Conservation (phyloP, 352 stramenopile genomes). For the Phytophthora ramorum region DNA sequence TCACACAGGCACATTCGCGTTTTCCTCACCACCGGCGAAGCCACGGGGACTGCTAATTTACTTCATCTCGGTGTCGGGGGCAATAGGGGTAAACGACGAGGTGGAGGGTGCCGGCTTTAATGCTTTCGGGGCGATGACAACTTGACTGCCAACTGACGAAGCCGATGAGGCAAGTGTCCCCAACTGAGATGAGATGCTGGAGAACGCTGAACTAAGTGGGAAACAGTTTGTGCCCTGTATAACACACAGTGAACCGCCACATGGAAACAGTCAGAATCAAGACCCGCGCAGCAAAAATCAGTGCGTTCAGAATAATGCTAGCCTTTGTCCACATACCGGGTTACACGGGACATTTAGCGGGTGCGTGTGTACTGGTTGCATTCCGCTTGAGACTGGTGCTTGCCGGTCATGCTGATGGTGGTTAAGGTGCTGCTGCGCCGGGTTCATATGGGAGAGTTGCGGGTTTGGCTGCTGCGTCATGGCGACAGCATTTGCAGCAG, state of each 20-base stretch:
- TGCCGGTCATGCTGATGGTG: slow-evolving; percentile 21
- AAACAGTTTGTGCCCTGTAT: slow-evolving; percentile 50
- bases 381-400: slow-evolving; percentile 28
- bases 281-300: slow-evolving; percentile 14
- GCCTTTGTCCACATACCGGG: slow-evolving; percentile 33
- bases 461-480: slow-evolving; percentile 48
- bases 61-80: slow-evolving; percentile 38
- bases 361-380: slow-evolving; percentile 44
- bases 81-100: slow-evolving; percentile 29
- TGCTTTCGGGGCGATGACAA: slow-evolving; percentile 45
- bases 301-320: slow-evolving; percentile 24
- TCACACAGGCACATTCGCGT: slow-evolving; percentile 18
- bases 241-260: slow-evolving; percentile 8
- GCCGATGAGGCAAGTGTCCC: slow-evolving; percentile 22
- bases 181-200: slow-evolving; percentile 36
- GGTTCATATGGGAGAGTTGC: slow-evolving; percentile 38
- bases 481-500: slow-evolving; percentile 47
- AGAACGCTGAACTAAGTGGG: slow-evolving; percentile 53
- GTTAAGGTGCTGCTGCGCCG: slow-evolving; percentile 21
- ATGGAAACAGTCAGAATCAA: slow-evolving; percentile 24
- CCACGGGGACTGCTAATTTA: slow-evolving; percentile 32
- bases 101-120: slow-evolving; percentile 27
- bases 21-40: not conserved
- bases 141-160: slow-evolving; percentile 29
- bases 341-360: slow-evolving; percentile 43